Percentiles rank a stretch among this genome's conserved stretches.
These are phyloP conservation scores for Pseudonectria buxi DNA, from an alignment of 2,329 filamentous ascomycete species.

Conservation along the genomic window DNA sequence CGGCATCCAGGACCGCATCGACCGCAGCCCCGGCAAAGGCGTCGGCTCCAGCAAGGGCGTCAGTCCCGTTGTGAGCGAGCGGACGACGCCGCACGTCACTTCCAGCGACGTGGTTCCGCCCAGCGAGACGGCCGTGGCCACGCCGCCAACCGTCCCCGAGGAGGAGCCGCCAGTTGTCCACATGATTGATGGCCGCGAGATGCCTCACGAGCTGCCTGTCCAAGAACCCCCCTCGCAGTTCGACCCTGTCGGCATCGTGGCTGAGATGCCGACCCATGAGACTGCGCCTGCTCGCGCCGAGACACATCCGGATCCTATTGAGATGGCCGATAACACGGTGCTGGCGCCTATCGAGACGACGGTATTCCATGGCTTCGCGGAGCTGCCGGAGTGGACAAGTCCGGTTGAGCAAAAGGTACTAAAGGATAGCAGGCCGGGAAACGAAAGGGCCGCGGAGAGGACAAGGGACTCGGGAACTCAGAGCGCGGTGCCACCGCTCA, in stretches of 20 bases:
- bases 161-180: constrained; percentile 16
- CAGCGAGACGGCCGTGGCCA: constrained; percentile 3
- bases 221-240: constrained; percentile 19
- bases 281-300: constrained; percentile 36
- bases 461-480: not conserved
- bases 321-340: constrained; percentile 35
- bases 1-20: constrained; percentile 12
- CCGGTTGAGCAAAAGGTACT: constrained; percentile 19
- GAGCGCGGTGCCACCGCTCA: no score
- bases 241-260: constrained; percentile 38
- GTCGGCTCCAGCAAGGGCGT: constrained; percentile 15
- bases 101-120: constrained; percentile 11
- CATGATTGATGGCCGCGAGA: constrained; percentile 29
- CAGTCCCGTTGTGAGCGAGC: constrained; percentile 23
- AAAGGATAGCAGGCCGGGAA: constrained; percentile 11
- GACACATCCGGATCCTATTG: constrained; percentile 36
- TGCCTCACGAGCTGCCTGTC: constrained; percentile 26
- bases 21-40: constrained; percentile 3
- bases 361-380: constrained; percentile 23
- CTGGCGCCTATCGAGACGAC: constrained; percentile 30
- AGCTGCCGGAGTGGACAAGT: constrained; percentile 32
- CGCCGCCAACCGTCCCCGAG: constrained; percentile 16
- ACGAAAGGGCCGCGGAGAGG: constrained; percentile 4
- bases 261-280: constrained; percentile 41
- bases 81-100: constrained; percentile 21